Evolutionary conservation across 2,329 filamentous ascomycete species (phyloP).

Genomic region (Nothophoma quercina): DNA sequence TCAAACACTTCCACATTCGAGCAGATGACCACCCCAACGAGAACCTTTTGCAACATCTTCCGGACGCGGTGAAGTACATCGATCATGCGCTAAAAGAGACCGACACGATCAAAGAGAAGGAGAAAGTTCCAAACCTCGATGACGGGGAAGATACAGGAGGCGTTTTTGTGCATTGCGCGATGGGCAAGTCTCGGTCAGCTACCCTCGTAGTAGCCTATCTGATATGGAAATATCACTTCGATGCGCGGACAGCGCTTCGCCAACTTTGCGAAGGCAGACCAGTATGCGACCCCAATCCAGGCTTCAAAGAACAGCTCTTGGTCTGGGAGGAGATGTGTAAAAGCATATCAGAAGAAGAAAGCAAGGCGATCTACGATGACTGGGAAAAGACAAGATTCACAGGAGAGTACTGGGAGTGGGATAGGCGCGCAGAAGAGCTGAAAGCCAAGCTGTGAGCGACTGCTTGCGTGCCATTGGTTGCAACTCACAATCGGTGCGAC

Average conservation of each 20-base stretch:
- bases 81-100: slow-evolving; percentile 27
- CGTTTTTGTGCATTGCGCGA: slow-evolving; percentile 47
- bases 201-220: slow-evolving; percentile 45
- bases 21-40: slow-evolving; percentile 46
- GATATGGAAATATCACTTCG: slow-evolving; percentile 38
- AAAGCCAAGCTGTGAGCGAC: slow-evolving; percentile 19
- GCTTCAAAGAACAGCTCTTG: slow-evolving; percentile 45
- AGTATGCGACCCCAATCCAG: slow-evolving; percentile 45
- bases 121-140: background rate
- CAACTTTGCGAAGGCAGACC: slow-evolving; percentile 44
- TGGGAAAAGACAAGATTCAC: slow-evolving; percentile 45
- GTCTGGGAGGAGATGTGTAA: slow-evolving; percentile 42
- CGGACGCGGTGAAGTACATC: slow-evolving; percentile 31
- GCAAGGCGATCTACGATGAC: slow-evolving; percentile 39
- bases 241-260: slow-evolving; percentile 29
- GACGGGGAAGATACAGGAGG: slow-evolving; percentile 9
- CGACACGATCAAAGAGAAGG: background rate
- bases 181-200: slow-evolving; percentile 45
- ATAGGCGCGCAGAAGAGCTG: slow-evolving; percentile 23
- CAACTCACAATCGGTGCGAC: background rate
- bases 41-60: slow-evolving; percentile 39
- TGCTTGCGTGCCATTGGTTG: background rate
- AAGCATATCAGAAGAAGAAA: slow-evolving; percentile 22
- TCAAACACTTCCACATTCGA: slow-evolving; percentile 41
- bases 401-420: slow-evolving; percentile 51